Evolutionary conservation across 257 asterid genomes (phyloP), one percentile per base, ranked within the genome.

Genomic region (Osmanthus fragrans): DNA sequence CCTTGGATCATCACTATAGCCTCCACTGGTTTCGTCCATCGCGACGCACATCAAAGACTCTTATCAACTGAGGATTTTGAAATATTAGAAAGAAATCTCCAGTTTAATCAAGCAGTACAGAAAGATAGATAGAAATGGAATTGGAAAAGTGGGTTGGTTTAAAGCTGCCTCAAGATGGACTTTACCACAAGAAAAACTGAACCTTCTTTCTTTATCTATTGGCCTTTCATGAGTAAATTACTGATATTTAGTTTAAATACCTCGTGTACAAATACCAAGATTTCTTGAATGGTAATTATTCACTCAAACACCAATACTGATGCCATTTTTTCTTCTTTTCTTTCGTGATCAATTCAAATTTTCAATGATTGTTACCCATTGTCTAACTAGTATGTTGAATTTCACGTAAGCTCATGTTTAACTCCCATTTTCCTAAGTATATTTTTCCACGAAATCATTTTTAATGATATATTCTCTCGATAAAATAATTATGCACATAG

Each of bases 21-120:
- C 86, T 19, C 82, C 83, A 19, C 85, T 85, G 8, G 80, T 79
- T 80, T 89, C 92, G 78, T 87, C 91, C 91, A 88, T 86, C 64
- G 56, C 58, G 40, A 79, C 82, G 25, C 64, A 13, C 60, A 2
- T 21, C 66, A 58, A 58, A 23, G 13, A 27, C 66, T 9, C 13
- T 69, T 69, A 49, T 71, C 19, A 72, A 58, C 72, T 69, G 47
- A 40, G 49, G 54, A 33, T 13, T 18, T 13, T 33, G 33, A 64
- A 73, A 76, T 63, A 63, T 29, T 4, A 67, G 39, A 25, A 39
- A 19, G 75, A 82, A 69, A 72, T 77, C 80, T 77, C 7, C 37
- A 64, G 32, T 4, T 19, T 21, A 23, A 3, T 51, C 78, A 51
- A 18, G 37, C 27, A 36, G 25, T 74, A 42, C 32, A 66, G 25